Percentiles rank a stretch among this genome's conserved stretches.
Conservation (phyloP, 1,284 basidiomycete genomes). For the Irpex rosettiformis region DNA sequence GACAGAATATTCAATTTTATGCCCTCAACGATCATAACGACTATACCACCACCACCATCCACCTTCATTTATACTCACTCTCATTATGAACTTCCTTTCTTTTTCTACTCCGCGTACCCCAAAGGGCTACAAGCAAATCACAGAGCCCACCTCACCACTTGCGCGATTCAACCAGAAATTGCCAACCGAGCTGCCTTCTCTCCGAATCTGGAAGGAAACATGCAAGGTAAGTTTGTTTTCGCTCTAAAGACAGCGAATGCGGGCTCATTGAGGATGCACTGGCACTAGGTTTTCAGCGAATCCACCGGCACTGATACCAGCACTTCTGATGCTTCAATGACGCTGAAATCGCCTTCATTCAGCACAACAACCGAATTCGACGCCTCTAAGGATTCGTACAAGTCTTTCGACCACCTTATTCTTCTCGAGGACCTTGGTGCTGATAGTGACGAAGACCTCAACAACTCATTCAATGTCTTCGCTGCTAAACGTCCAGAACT, state of each 20-base stretch:
- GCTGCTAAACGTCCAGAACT: neutral
- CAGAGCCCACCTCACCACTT: conserved; percentile 12
- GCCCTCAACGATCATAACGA: conserved; percentile 1
- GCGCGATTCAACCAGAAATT: conserved; percentile 9
- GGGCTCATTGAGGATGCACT: too few relatives aligned
- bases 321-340: neutral
- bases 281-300: neutral
- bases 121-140: conserved; percentile 8
- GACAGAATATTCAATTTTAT: too few relatives aligned
- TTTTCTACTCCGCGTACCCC: conserved; percentile 15
- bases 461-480: neutral
- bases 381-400: too few relatives aligned
- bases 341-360: neutral
- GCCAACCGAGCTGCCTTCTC: conserved; percentile 7
- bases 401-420: neutral
- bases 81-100: neutral
- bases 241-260: too few relatives aligned
- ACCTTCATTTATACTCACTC: conserved; percentile 5
- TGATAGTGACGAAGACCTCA: neutral
- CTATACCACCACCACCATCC: neutral
- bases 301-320: neutral
- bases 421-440: neutral
- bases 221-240: conserved; percentile 8
- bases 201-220: conserved; percentile 13
- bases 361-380: neutral